Conservation (phyloP, 306 rosid genomes). For the Cyamopsis tetragonoloba region DNA sequence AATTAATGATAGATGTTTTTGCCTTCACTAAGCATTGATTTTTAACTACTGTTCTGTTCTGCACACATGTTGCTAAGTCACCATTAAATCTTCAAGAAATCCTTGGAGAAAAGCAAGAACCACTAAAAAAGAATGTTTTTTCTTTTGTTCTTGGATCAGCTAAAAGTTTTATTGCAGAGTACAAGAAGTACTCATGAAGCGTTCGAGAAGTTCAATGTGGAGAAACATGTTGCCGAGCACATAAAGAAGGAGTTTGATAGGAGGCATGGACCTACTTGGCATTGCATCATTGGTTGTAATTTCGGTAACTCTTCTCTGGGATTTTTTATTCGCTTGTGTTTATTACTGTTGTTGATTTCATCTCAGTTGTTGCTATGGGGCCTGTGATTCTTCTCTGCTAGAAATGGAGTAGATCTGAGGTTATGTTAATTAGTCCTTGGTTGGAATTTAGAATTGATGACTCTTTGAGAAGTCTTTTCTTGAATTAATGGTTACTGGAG, state of each 20-base stretch:
- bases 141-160: no score
- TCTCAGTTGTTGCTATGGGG: background rate
- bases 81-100: no score
- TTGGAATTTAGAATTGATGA: background rate
- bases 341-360: background rate
- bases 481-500: background rate
- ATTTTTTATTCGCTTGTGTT: background rate
- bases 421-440: background rate
- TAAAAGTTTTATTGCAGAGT: no score
- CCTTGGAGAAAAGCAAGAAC: no score
- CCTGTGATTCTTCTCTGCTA: conserved; percentile 13
- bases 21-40: no score
- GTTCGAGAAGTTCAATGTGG: conserved; percentile 69
- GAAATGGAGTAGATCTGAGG: conserved; percentile 39
- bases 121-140: no score
- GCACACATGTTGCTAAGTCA: no score
- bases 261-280: conserved; percentile 89
- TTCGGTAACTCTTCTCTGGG: conserved; percentile 55
- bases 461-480: background rate
- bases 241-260: conserved; percentile 87
- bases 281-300: conserved; percentile 89
- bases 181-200: no score
- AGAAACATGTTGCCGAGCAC: conserved; percentile 77
- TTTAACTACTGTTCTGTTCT: no score
- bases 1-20: no score